These are phyloP conservation scores for Curvularia spicifera DNA, from an alignment of 2,329 filamentous ascomycete genomes.

Conservation along the genomic window DNA sequence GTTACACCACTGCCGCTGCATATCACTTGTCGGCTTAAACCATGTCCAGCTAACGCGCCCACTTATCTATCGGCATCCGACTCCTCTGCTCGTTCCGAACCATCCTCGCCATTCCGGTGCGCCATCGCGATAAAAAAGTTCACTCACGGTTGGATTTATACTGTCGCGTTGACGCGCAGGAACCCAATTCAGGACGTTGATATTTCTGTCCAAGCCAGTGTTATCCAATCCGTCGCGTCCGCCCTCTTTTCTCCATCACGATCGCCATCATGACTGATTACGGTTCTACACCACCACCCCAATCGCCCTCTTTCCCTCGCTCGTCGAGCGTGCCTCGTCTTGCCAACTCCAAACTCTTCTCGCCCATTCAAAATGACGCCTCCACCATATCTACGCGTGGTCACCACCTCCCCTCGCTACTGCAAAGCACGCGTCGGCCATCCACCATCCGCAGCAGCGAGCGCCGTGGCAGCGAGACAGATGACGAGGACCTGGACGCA, in stretches of 20 bases:
- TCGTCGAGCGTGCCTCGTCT: conserved; percentile 43
- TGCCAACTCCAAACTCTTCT: conserved; percentile 49
- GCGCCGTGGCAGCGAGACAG: conserved; percentile 40
- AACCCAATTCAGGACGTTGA: not conserved
- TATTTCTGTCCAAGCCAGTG: not conserved
- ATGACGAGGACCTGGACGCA: conserved; percentile 42
- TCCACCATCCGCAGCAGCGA: conserved; percentile 40
- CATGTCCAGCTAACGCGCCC: not conserved
- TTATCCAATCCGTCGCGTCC: not conserved
- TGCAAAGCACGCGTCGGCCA: conserved; percentile 34
- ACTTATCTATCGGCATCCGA: not conserved
- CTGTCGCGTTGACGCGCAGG: conserved; percentile 10
- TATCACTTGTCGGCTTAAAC: conserved; percentile 2
- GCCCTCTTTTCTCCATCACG: not conserved
- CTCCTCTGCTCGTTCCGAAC: not conserved
- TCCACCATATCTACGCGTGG: conserved; percentile 53
- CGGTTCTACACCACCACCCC: conserved; percentile 23
- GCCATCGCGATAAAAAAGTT: conserved; percentile 9
- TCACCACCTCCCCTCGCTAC: conserved; percentile 50
- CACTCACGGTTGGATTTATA: not conserved
- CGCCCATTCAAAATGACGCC: conserved; percentile 50
- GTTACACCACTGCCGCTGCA: conserved; percentile 6
- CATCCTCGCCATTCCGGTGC: not conserved
- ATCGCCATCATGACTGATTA: conserved; percentile 27
- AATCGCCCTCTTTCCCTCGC: conserved; percentile 30